Evolutionary conservation across 2,329 filamentous ascomycete genomes (phyloP), one percentile per base, ranked within the genome.

Genomic region (Colletotrichum liaoningense): DNA sequence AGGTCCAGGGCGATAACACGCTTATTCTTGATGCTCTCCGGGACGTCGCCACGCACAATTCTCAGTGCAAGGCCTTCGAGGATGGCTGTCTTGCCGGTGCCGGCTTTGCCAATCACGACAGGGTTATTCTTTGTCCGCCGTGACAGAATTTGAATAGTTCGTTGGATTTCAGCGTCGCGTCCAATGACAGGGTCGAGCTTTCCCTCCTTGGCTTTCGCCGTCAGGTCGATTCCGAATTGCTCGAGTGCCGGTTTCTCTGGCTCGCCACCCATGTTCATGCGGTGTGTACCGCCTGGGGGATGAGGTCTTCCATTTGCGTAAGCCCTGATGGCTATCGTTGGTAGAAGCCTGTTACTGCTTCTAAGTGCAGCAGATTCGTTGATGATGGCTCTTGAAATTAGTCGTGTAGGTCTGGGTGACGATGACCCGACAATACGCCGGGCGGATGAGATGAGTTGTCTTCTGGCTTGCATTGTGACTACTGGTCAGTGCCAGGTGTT

Each of bases 181-280:
- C 97, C 97, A 79, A 99, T 98, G 16, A 98, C 96, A 0, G 97
- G 97, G 79, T 99, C 97, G 4, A 99, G 88, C 80, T 98, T 98
- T 54, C 97, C 97, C 62, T 93, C 93, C 81, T 90, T 94, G 24
- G 97, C 97, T 78, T 90, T 91, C 14, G 91, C 93, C 1, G 97
- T 98, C 66, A 99, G 87, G 81, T 99, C 96, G 74, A 98, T 88
- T 71, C 97, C 97, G 79, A 92, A 99, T 82, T 97, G 91, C 82
- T 98, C 96, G 64, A 98, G 85, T 0, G 97, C 95, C 2, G 95
- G 88, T 83, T 98, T 98, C 83, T 98, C 88, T 57, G 89, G 88
- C 77, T 89, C 90, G 33, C 87, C 91, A 68, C 94, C 90, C 81
- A 98, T 84, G 80, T 98, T 92, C 95, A 98, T 98, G 76, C 93